Conservation (phyloP, 306 rosid genomes). For the Betula pendula region DNA sequence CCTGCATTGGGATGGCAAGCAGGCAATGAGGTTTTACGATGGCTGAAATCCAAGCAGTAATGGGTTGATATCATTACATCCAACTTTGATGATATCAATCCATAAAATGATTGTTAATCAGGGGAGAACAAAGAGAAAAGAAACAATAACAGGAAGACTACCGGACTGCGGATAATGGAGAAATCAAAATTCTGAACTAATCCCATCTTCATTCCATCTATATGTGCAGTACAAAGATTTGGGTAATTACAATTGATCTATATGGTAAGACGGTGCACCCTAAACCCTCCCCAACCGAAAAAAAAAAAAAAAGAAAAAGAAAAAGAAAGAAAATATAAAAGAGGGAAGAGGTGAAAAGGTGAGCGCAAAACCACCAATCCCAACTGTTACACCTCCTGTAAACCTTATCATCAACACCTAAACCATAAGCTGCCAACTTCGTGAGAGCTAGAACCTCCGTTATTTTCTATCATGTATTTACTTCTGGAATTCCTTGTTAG, state of each 20-base stretch:
- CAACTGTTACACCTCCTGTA: too few species aligned
- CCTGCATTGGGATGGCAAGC: too few species aligned
- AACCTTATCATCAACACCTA: too few species aligned
- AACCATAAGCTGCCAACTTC: too few species aligned
- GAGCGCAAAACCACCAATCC: constrained; percentile 8
- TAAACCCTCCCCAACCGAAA: too few species aligned
- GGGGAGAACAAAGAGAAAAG: neutral
- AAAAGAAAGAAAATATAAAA: neutral
- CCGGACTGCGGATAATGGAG: neutral
- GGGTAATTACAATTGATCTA: constrained; percentile 8
- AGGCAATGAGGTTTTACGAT: too few species aligned
- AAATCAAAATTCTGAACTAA: neutral
- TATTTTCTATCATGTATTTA: constrained; percentile 30
- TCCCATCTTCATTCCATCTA: constrained; percentile 20
- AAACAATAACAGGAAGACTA: neutral
- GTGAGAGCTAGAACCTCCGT: too few species aligned
- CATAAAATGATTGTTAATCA: neutral
- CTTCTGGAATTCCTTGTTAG: constrained; percentile 29
- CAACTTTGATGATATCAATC: neutral
- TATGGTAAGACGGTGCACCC: neutral
- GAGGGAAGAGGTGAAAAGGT: neutral
- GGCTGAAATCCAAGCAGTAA: too few species aligned
- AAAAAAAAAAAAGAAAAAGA: neutral
- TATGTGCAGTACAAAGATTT: constrained; percentile 15
- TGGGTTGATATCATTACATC: neutral